Evolutionary conservation across 2,329 filamentous ascomycete species (phyloP).

Genomic region (Aureobasidium zeae): DNA sequence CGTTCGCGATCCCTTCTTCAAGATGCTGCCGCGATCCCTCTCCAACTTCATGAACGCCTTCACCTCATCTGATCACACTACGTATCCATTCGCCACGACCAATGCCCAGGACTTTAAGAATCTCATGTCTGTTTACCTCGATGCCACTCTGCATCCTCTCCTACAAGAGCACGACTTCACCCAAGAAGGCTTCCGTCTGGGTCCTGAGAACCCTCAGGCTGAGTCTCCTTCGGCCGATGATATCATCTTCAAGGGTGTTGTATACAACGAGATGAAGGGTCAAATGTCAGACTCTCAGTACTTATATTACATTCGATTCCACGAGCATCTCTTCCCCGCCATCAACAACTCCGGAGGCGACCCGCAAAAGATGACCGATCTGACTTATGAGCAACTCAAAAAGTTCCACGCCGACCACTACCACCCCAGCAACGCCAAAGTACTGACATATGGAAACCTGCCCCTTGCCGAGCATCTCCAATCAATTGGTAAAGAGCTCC

Average conservation of each 20-base stretch:
- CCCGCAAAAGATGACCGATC: constrained; percentile 88
- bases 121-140: constrained; percentile 90
- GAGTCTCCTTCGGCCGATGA: constrained; percentile 47
- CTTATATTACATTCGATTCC: constrained; percentile 88
- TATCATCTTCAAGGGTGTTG: constrained; percentile 91
- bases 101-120: constrained; percentile 94
- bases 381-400: constrained; percentile 83
- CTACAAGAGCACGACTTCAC: constrained; percentile 86
- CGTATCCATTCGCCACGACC: constrained; percentile 95
- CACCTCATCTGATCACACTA: constrained; percentile 91
- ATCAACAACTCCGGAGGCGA: constrained; percentile 97
- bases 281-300: constrained; percentile 98
- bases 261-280: constrained; percentile 99
- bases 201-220: constrained; percentile 68
- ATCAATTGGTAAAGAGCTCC: constrained; percentile 67
- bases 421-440: constrained; percentile 92
- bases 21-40: constrained; percentile 96
- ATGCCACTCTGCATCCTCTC: constrained; percentile 83
- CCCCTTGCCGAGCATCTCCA: constrained; percentile 70
- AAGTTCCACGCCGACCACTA: constrained; percentile 89
- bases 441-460: constrained; percentile 93
- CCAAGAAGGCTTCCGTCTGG: constrained; percentile 94
- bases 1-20: constrained; percentile 98
- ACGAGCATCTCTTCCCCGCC: constrained; percentile 86
- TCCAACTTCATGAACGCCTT: constrained; percentile 99